These are phyloP conservation scores for Claviceps quebecensis DNA, from an alignment of 2,329 filamentous ascomycete genomes.

Conservation along the genomic window DNA sequence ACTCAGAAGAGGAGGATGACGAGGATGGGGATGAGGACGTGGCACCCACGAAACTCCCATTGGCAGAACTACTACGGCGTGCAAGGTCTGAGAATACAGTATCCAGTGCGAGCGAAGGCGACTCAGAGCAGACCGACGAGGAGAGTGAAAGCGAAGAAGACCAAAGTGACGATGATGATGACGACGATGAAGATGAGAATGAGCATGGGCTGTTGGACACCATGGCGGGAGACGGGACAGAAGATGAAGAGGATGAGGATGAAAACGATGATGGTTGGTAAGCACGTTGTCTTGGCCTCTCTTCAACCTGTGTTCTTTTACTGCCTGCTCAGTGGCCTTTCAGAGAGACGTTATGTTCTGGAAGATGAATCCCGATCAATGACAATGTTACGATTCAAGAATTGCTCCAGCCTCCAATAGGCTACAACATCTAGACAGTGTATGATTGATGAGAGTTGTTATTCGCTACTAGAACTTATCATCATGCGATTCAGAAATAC, in stretches of 20 bases:
- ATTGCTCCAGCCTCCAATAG: no score
- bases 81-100: slow-evolving; percentile 10
- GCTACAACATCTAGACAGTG: no score
- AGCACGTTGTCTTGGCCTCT: background rate
- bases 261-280: slow-evolving; percentile 8
- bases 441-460: no score
- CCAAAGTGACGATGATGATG: slow-evolving; percentile 9
- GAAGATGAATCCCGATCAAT: no score
- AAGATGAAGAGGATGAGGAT: slow-evolving; percentile 14
- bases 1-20: slow-evolving; percentile 5
- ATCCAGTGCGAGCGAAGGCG: slow-evolving; percentile 8
- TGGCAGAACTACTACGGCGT: slow-evolving; percentile 12
- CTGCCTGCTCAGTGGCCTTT: no score
- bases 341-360: no score
- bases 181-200: slow-evolving; percentile 8
- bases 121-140: slow-evolving; percentile 8
- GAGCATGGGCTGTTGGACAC: slow-evolving; percentile 15
- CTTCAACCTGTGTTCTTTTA: no score
- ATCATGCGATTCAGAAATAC: slow-evolving; percentile 12
- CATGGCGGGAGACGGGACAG: slow-evolving; percentile 21
- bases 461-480: no score
- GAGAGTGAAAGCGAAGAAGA: slow-evolving; percentile 11
- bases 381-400: no score
- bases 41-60: slow-evolving; percentile 7
- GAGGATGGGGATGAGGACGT: slow-evolving; percentile 8